Evolutionary conservation across 805 yeast species (phyloP).

Genomic region (Candida lessepsii): DNA sequence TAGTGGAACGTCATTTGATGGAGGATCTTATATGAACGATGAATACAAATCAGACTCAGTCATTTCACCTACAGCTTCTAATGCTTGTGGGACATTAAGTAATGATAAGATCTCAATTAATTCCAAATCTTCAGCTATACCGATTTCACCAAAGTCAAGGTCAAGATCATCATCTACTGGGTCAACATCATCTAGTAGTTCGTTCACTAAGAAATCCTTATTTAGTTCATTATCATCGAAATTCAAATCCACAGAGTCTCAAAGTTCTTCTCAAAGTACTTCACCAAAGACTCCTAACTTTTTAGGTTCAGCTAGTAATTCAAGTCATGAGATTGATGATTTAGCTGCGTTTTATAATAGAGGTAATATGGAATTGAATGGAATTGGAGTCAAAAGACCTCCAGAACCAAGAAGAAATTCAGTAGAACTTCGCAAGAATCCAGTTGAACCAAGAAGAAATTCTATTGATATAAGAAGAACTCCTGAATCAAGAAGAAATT

Average conservation of each 20-base stretch:
- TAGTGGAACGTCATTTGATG: conserved; percentile 16
- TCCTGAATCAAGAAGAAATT: conserved; percentile 10
- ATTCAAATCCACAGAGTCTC: conserved; percentile 25
- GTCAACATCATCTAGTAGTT: conserved; percentile 13
- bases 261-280: conserved; percentile 7
- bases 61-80: conserved; percentile 8
- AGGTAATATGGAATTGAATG: conserved; percentile 14
- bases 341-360: conserved; percentile 9
- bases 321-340: conserved; percentile 4
- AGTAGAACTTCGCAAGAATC: too few relatives aligned
- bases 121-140: conserved; percentile 13
- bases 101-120: conserved; percentile 9
- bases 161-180: conserved; percentile 19
- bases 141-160: conserved; percentile 11
- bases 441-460: conserved; percentile 10
- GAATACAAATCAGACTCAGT: conserved; percentile 6
- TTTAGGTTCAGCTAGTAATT: background rate
- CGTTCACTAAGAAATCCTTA: conserved; percentile 23
- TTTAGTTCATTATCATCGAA: conserved; percentile 42
- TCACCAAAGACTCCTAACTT: conserved; percentile 7
- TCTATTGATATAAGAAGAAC: conserved; percentile 7
- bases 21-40: conserved; percentile 9
- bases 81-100: background rate
- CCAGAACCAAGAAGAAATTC: conserved; percentile 10
- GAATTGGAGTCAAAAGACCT: conserved; percentile 12